Evolutionary conservation across 2,329 filamentous ascomycete species (phyloP).

Genomic region (Penicillium janthinellum): DNA sequence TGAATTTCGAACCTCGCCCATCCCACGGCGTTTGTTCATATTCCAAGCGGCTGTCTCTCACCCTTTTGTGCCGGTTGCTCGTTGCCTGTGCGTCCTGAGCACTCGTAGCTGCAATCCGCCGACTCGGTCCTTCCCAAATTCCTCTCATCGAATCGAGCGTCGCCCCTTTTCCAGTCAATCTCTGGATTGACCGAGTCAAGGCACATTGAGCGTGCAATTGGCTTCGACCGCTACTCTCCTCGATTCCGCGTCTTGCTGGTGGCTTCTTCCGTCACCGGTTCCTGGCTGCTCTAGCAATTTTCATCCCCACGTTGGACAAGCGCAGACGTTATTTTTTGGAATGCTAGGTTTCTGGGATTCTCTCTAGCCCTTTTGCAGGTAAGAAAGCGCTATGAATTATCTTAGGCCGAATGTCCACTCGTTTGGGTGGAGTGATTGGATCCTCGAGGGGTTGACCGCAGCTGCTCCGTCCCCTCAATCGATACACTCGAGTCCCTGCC

Average conservation of each 20-base stretch:
- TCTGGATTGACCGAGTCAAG: conserved; percentile 17
- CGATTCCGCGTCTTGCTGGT: conserved; percentile 11
- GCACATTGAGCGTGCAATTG: conserved; percentile 19
- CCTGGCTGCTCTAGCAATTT: conserved; percentile 21
- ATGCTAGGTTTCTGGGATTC: conserved; percentile 24
- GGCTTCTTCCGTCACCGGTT: conserved; percentile 16
- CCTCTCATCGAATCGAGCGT: conserved; percentile 23
- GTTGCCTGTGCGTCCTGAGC: conserved; percentile 7
- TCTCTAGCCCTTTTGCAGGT: conserved; percentile 30
- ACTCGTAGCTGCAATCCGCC: conserved; percentile 9
- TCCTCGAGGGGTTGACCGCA: neutral
- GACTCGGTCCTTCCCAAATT: conserved; percentile 27
- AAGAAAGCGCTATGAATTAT: conserved; percentile 12
- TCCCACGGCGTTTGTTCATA: conserved; percentile 10
- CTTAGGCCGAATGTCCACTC: neutral
- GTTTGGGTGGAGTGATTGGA: neutral
- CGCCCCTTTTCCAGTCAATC: conserved; percentile 19
- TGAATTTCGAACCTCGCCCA: neutral
- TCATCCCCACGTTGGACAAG: conserved; percentile 28
- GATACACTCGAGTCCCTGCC: conserved; percentile 5
- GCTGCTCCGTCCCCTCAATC: neutral
- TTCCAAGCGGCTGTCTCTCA: conserved; percentile 9
- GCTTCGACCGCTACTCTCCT: conserved; percentile 9
- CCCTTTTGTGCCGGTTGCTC: conserved; percentile 11
- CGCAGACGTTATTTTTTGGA: conserved; percentile 31